A percentile compares a stretch with the other conserved stretches of the same genome.
These are phyloP conservation scores for Serendipita sp. DNA, from an alignment of 1,284 basidiomycete genomes.

Conservation along the genomic window DNA sequence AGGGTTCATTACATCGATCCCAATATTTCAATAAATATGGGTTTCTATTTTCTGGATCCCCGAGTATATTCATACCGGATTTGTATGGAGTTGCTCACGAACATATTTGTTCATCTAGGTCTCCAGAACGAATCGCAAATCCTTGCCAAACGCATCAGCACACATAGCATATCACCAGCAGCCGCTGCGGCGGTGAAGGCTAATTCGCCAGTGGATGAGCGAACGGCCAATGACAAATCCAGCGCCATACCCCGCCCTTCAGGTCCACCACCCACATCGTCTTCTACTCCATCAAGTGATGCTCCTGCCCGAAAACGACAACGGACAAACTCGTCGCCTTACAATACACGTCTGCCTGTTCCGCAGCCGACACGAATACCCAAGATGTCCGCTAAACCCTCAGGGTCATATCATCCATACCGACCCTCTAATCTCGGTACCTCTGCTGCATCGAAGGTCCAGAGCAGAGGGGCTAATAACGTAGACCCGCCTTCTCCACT, in stretches of 20 bases:
- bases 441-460: background rate
- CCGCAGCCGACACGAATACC: constrained; percentile 35
- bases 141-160: constrained; percentile 56
- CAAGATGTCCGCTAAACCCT: constrained; percentile 24
- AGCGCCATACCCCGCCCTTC: background rate
- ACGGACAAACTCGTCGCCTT: constrained; percentile 15
- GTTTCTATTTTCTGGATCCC: too few relatives aligned
- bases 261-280: background rate
- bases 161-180: constrained; percentile 45
- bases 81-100: background rate
- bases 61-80: too few relatives aligned
- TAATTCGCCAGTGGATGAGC: background rate
- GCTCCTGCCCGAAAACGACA: background rate
- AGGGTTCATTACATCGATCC: too few relatives aligned
- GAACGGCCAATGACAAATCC: background rate
- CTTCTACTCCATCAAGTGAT: background rate
- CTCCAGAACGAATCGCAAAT: constrained; percentile 58
- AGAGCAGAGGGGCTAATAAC: background rate
- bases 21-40: background rate
- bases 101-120: constrained; percentile 29
- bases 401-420: background rate
- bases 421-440: background rate
- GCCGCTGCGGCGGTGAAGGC: constrained; percentile 12
- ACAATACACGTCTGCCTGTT: constrained; percentile 19
- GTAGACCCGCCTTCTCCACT: constrained; percentile 1